Conservation (phyloP, 768 basidiomycete genomes). For the Exsudoporus frostii region DNA sequence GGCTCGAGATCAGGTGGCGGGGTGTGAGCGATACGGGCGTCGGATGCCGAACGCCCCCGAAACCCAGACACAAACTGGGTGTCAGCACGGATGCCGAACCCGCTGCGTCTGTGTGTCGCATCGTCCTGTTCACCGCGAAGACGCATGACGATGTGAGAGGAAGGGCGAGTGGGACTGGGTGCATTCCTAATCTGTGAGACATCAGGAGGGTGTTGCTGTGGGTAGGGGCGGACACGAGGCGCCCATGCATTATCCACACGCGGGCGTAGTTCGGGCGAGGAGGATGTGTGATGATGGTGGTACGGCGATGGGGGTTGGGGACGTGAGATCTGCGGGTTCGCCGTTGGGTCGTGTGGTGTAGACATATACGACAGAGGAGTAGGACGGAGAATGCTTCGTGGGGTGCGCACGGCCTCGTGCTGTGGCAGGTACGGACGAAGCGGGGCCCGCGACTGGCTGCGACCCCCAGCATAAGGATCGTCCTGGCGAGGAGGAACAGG, state of each 20-base stretch:
- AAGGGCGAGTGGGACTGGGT: not conserved
- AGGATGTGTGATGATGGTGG: conserved; percentile 22
- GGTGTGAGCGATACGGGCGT: conserved; percentile 17
- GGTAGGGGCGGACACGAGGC: conserved; percentile 19
- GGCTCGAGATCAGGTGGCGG: conserved; percentile 28
- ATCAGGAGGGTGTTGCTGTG: conserved; percentile 12
- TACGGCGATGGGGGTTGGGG: conserved; percentile 5
- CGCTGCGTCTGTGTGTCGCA: conserved; percentile 8
- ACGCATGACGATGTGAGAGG: conserved; percentile 13
- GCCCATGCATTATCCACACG: conserved; percentile 20
- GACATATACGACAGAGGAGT: not conserved
- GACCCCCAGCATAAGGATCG: not conserved
- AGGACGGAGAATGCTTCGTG: conserved; percentile 20
- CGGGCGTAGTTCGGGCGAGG: conserved; percentile 24
- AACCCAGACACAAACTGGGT: conserved; percentile 8
- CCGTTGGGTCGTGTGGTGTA: conserved; percentile 3
- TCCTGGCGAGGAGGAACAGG: conserved; percentile 11
- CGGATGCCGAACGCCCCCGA: conserved; percentile 23
- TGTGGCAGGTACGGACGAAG: not conserved
- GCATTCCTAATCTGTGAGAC: not conserved
- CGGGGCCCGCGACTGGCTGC: not conserved
- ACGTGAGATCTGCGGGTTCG: not conserved
- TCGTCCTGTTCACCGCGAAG: conserved; percentile 12
- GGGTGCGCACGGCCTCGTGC: conserved; percentile 7
- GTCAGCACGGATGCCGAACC: conserved; percentile 13